Percentiles rank a stretch among this genome's conserved stretches.
phyloP scores from a whole-genome alignment of 2,329 filamentous ascomycete genomes.

The Scopulariopsis brevicaulis region DNA sequence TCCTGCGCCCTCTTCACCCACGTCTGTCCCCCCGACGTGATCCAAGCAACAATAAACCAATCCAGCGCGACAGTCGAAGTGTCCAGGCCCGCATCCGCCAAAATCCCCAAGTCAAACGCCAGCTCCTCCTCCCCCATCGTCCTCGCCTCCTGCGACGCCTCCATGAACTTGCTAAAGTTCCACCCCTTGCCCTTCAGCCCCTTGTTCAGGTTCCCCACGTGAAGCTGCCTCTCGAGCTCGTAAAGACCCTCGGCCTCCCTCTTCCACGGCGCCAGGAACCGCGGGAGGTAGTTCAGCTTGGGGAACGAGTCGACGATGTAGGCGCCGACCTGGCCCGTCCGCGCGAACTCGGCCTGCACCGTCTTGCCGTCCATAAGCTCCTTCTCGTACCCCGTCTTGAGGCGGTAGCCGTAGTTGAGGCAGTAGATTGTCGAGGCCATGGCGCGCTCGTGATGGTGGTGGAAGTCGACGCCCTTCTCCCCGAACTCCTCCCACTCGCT shows the following conservation, averaged over 20 bases:
- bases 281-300: conserved; percentile 25
- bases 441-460: conserved; percentile 20
- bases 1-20: conserved; percentile 23
- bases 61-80: conserved; percentile 16
- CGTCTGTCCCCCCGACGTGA: conserved; percentile 8
- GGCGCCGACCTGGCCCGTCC: conserved; percentile 15
- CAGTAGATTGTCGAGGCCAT: conserved; percentile 24
- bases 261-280: conserved; percentile 21
- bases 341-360: conserved; percentile 14
- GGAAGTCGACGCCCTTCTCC: conserved; percentile 14
- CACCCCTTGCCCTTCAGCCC: conserved; percentile 13
- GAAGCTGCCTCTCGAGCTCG: conserved; percentile 12
- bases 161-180: conserved; percentile 19
- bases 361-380: conserved; percentile 12
- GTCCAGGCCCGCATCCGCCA: conserved; percentile 19
- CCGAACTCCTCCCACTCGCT: conserved; percentile 13
- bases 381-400: conserved; percentile 14
- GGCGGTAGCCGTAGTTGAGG: conserved; percentile 22
- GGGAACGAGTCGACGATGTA: conserved; percentile 30
- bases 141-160: conserved; percentile 8
- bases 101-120: conserved; percentile 18
- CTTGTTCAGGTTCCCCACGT: conserved; percentile 13
- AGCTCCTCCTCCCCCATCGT: conserved; percentile 16
- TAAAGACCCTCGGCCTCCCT: conserved; percentile 15
- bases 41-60: conserved; percentile 19